Base-by-base conservation (phyloP, 345 rosid species). In the Ceriops tagal region DNA sequence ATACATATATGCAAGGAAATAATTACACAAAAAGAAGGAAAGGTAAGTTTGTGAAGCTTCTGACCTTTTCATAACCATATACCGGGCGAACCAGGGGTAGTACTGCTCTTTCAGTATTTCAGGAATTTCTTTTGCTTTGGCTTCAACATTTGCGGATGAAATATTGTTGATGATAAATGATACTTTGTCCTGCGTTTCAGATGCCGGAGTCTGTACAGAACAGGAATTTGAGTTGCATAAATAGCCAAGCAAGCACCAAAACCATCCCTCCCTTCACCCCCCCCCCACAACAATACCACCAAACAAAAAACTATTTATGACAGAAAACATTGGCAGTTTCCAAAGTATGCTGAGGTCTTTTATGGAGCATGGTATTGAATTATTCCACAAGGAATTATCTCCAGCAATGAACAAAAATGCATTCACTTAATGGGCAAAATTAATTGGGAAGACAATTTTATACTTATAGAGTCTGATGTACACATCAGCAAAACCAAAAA, bases 51-150 rank as follows among this genome's bases (percentile, higher is more conserved):
- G 27, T 57, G 31, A 21, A 51, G 51, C 53, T 74, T 34, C 78
- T 57, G 51, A 89, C 99, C 99, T 89, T 86, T 88, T 95, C 99
- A 95, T 95, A 58, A 95, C 99, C 96, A 95, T 89, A 68, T 95
- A 95, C 72, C 90, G 96, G 1, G 99, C 99, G 73, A 95, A 95
- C 99, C 99, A 95, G 19, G 97, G 91, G 77, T 86, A 83, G 61
- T 89, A 82, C 68, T 87, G 93, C 69, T 95, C 97, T 65, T 85
- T 86, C 59, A 95, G 73, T 75, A 90, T 77, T 69, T 95, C 99
- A 69, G 87, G 78, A 75, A 95, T 79, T 75, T 95, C 99, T 77
- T 87, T 95, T 62, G 88, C 86, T 81, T 93, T 93, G 46, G 83
- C 76, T 74, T 93, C 98, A 57, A 89, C 55, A 83, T 93, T 93